phyloP scores from a whole-genome alignment of 495 filamentous ascomycete genomes.

The Aspergillus heteromorphus region DNA sequence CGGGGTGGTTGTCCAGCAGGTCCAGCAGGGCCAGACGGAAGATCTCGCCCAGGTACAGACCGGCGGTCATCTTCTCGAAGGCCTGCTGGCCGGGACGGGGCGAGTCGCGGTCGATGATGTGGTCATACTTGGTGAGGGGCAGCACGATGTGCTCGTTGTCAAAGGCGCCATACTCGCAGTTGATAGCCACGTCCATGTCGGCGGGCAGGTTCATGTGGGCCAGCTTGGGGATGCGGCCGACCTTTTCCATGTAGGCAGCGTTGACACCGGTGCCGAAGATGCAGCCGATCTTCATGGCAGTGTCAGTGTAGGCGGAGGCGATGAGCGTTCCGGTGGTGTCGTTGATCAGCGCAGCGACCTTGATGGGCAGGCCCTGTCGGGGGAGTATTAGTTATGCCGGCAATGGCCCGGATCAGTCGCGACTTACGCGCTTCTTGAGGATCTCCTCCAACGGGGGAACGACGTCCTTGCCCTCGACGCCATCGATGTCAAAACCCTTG shows the following conservation, averaged over 20 bases:
- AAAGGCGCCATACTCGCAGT: conserved; percentile 98
- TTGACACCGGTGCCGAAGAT: conserved; percentile 99
- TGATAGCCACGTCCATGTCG: conserved; percentile 90
- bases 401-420: not conserved
- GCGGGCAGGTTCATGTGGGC: conserved; percentile 89
- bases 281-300: conserved; percentile 87
- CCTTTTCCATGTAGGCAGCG: conserved; percentile 95
- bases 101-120: conserved; percentile 85
- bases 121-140: conserved; percentile 77
- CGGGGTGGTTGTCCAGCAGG: conserved; percentile 68
- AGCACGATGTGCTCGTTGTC: conserved; percentile 95
- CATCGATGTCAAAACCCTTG: conserved; percentile 96
- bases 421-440: conserved; percentile 65
- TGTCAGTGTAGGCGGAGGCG: conserved; percentile 90
- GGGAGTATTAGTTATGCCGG: not conserved
- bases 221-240: conserved; percentile 87
- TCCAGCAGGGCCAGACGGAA: conserved; percentile 88
- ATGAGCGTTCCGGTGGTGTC: conserved; percentile 99
- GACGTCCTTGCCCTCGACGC: conserved; percentile 91
- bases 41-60: conserved; percentile 90
- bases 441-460: conserved; percentile 89
- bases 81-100: conserved; percentile 92
- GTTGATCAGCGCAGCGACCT: conserved; percentile 89
- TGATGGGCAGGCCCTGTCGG: conserved; percentile 77
- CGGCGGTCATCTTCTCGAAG: conserved; percentile 98